A percentile compares a stretch with the other conserved stretches of the same genome.
phyloP scores from a whole-genome alignment of 179 eudicot species.

The Sideroxylon spinosum region DNA sequence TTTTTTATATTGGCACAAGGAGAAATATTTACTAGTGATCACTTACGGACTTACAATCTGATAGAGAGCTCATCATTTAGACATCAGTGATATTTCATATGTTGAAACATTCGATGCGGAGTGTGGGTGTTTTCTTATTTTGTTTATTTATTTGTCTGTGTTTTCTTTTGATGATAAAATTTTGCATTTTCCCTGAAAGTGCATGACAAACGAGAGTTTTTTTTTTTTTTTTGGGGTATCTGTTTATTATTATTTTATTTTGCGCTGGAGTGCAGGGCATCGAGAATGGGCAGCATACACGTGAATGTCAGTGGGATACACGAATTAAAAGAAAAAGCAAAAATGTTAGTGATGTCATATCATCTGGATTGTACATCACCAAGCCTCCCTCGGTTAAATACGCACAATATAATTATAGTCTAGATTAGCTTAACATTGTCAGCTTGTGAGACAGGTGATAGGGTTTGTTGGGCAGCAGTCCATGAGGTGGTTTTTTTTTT shows the following conservation, averaged over 20 bases:
- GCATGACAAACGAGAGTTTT: too few species aligned
- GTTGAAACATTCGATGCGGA: background rate
- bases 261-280: background rate
- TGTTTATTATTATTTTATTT: too few species aligned
- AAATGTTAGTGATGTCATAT: background rate
- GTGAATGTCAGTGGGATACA: background rate
- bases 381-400: background rate
- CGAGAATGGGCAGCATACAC: background rate
- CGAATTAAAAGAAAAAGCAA: background rate
- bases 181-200: background rate
- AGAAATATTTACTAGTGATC: background rate
- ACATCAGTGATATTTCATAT: background rate
- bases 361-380: background rate
- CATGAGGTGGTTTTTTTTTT: too few species aligned
- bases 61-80: background rate
- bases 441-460: background rate
- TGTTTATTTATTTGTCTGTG: background rate
- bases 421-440: background rate
- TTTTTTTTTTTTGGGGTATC: too few species aligned
- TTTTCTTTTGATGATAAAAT: background rate
- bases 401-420: background rate
- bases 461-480: background rate
- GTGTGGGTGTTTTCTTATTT: background rate
- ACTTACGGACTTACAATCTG: background rate
- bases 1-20: background rate